Base-by-base conservation (phyloP, 1,284 basidiomycete genomes). In the Leucoagaricus sp. region DNA sequence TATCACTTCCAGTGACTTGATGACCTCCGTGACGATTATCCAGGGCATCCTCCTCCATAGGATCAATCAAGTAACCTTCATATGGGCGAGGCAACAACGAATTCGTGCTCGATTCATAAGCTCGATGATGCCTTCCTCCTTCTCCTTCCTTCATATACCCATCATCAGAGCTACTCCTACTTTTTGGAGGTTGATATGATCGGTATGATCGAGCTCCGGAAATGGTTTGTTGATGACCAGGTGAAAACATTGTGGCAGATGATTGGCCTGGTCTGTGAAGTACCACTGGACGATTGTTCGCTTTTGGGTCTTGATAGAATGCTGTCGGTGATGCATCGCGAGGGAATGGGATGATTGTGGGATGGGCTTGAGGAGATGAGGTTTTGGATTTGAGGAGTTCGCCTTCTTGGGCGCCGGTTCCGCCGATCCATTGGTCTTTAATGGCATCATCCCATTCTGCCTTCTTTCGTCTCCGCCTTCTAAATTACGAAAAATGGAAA, bases 371-470 rank as follows among this genome's bases (percentile, higher is more conserved):
- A 6, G 31, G 34, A 33, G 31, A 21, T 33, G 8, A 6, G 15
- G 28, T 48, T 6, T 48, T 48, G 28, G 46, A 28, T n/a, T 8
- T 21, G 3, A 17, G 29, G 21, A 25, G 17, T 13, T 15, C 28
- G 19, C n/a, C 13, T 33, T 48, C 26, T 17, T n/a, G n/a, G n/a
- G n/a, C n/a, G n/a, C n/a, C n/a, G n/a, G n/a, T n/a, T n/a, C 31
- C 34, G 21, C 15, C 19, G 8, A 12, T 25, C n/a, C n/a, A 38
- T 12, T 38, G 13, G 7, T 50, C 33, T 10, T 21, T 41, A n/a
- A 40, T 40, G 13, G 40, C 34, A 21, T 34, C 49, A 50, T 50
- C 49, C 49, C 49, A 50, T 7, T 38, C 34, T n/a, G 13, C 15
- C n/a, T 26, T 15, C 36, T 17, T 36, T 36, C 34, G 33, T 41